phyloP scores from a whole-genome alignment of 805 yeast genomes.

The Metschnikowia henanensis region DNA sequence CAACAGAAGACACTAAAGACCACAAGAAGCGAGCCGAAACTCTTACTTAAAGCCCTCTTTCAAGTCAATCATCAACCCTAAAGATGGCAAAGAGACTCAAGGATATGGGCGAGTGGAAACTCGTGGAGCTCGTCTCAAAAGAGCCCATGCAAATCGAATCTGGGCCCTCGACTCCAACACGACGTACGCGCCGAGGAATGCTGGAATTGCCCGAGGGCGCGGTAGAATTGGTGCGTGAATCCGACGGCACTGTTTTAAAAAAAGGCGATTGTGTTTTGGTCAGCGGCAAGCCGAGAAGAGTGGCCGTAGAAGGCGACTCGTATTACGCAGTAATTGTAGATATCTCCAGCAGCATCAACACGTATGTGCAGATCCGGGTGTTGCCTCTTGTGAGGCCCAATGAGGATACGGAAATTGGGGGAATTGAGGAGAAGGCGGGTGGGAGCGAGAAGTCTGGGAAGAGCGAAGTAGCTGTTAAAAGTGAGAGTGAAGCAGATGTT shows the following conservation, averaged over 20 bases:
- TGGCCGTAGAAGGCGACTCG: constrained; percentile 22
- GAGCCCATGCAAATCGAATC: not conserved
- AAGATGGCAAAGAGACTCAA: constrained; percentile 17
- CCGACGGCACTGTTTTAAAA: constrained; percentile 48
- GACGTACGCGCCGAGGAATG: constrained; percentile 23
- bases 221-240: constrained; percentile 17
- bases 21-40: too few relatives aligned
- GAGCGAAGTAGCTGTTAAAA: not conserved
- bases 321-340: constrained; percentile 52
- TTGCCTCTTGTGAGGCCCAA: constrained; percentile 45
- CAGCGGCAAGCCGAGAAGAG: constrained; percentile 25
- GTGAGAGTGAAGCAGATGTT: not conserved
- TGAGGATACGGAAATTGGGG: too few relatives aligned
- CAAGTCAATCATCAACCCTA: not conserved
- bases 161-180: constrained; percentile 14
- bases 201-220: constrained; percentile 1
- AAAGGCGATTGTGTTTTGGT: constrained; percentile 55
- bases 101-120: constrained; percentile 18
- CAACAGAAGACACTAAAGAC: too few relatives aligned
- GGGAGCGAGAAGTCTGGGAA: not conserved
- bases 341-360: constrained; percentile 49
- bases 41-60: not conserved
- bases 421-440: too few relatives aligned
- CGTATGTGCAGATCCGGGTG: constrained; percentile 48
- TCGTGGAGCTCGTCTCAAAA: constrained; percentile 11